phyloP scores from a whole-genome alignment of 371 early-diverging fungal genomes.

The Batkoa obscura region DNA sequence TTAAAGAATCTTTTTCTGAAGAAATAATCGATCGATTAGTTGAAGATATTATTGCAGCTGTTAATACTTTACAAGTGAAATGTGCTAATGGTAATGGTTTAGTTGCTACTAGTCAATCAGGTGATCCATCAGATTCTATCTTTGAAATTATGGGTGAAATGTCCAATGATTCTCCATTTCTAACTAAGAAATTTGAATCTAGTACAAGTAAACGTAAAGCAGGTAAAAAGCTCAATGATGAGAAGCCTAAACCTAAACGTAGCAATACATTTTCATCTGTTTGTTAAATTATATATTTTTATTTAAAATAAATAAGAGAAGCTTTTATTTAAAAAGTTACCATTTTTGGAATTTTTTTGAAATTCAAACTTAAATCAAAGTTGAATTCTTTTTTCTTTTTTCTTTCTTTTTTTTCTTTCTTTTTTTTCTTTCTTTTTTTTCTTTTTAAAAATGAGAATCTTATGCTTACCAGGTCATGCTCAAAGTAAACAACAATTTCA shows the following conservation, averaged over 20 bases:
- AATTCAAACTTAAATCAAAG: too few species aligned
- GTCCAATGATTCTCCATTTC: background rate
- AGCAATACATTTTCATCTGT: background rate
- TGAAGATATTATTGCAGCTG: constrained; percentile 6
- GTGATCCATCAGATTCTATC: background rate
- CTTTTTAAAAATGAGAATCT: too few species aligned
- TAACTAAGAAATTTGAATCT: background rate
- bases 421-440: too few species aligned
- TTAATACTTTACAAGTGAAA: background rate
- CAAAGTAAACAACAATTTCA: too few species aligned
- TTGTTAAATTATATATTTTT: background rate
- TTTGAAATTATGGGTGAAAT: constrained; percentile 2
- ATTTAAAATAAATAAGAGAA: too few species aligned
- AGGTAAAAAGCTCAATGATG: background rate
- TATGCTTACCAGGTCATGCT: too few species aligned
- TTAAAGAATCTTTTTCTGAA: constrained; percentile 20
- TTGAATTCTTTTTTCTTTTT: too few species aligned
- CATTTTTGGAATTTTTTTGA: too few species aligned
- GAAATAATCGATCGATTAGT: constrained; percentile 19
- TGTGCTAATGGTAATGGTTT: too few species aligned
- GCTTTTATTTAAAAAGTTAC: too few species aligned
- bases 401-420: too few species aligned
- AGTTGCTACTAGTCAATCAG: too few species aligned
- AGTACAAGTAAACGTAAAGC: background rate
- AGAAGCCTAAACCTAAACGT: background rate